Base-by-base conservation (phyloP, 176 grass and related monocot species). In the Cenchrus fungigraminus region DNA sequence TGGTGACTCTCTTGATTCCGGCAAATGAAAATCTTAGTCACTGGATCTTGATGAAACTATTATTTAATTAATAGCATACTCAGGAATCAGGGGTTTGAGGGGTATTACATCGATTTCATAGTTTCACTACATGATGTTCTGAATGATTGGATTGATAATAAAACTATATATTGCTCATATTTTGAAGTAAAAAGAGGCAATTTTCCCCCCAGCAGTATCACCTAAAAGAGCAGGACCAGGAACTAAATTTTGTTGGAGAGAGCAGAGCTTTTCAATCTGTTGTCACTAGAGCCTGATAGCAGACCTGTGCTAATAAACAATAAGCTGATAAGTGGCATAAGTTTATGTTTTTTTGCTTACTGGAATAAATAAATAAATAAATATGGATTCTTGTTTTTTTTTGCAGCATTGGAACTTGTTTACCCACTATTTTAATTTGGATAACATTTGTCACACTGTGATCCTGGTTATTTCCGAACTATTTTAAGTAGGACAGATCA, bases 241-340 rank as follows among this genome's bases (percentile, higher is more conserved):
- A 40, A 40, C 37, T 40, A 40, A 40, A 34, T 42, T 50, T 59
- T 59, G 5, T 4, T 58, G 25, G 37, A 73, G 3, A 56, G 61
- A 72, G 9, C 17, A 54, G 9, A 82, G 17, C 56, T 78, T 72
- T 57, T 88, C 31, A 46, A 57, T 37, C 28, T 65, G 47, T 65
- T 71, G 65, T 2, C 32, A 65, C 8, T 7, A 14, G 32, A 45
- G 13, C 32, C 28, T 82, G 65, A 52, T 49, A 20, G 6, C 25
- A 65, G 42, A 56, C 37, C 65, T 40, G 37, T 40, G 37, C 37
- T 40, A 40, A 40, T 40, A 40, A 40, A 40, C 37, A 40, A 46
- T 14, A 79, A 65, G 12, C 12, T 68, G 2, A 40, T 40, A 40
- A 52, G 1, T 42, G 9, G 42, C 17, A 31, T 57, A 66, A n/a